Evolutionary conservation across 805 yeast species (phyloP).

Genomic region (Wickerhamiella shivajii): DNA sequence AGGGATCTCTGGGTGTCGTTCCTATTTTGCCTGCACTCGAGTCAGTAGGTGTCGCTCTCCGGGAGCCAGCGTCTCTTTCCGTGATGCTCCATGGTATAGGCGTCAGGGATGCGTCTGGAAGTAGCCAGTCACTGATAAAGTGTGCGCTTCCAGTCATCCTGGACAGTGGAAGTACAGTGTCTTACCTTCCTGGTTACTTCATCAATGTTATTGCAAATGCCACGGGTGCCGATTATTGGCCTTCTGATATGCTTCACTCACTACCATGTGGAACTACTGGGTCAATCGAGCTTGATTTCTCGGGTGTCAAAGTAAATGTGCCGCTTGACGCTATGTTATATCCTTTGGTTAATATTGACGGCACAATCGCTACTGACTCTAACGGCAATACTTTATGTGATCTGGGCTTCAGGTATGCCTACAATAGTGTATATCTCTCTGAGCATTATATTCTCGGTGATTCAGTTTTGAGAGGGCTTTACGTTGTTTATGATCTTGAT

Average conservation of each 20-base stretch:
- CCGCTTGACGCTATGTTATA: slow-evolving; percentile 9
- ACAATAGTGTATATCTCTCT: slow-evolving; percentile 11
- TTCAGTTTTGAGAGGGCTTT: slow-evolving; percentile 45
- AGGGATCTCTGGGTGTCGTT: slow-evolving; percentile 30
- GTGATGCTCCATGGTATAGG: slow-evolving; percentile 7
- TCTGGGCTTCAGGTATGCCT: slow-evolving; percentile 13
- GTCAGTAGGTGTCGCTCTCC: too few relatives aligned
- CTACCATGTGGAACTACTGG: slow-evolving; percentile 25
- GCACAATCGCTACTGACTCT: slow-evolving; percentile 11
- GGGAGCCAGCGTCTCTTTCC: not conserved
- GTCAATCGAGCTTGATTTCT: not conserved
- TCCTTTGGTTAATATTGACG: slow-evolving; percentile 9
- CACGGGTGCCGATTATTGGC: slow-evolving; percentile 28
- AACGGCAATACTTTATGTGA: slow-evolving; percentile 17
- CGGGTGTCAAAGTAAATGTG: slow-evolving; percentile 9
- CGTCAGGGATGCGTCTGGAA: not conserved
- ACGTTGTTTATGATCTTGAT: slow-evolving; percentile 51
- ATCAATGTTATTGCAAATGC: slow-evolving; percentile 15
- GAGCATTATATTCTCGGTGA: slow-evolving; percentile 41
- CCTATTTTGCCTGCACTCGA: too few relatives aligned
- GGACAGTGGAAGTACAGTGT: slow-evolving; percentile 14
- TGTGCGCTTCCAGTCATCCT: slow-evolving; percentile 20
- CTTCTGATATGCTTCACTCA: slow-evolving; percentile 26
- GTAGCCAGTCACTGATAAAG: not conserved
- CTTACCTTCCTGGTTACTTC: slow-evolving; percentile 16